Percentiles rank a stretch among this genome's conserved stretches.
phyloP scores from a whole-genome alignment of 176 grass and related monocot genomes.

The Aegilops sharonensis region DNA sequence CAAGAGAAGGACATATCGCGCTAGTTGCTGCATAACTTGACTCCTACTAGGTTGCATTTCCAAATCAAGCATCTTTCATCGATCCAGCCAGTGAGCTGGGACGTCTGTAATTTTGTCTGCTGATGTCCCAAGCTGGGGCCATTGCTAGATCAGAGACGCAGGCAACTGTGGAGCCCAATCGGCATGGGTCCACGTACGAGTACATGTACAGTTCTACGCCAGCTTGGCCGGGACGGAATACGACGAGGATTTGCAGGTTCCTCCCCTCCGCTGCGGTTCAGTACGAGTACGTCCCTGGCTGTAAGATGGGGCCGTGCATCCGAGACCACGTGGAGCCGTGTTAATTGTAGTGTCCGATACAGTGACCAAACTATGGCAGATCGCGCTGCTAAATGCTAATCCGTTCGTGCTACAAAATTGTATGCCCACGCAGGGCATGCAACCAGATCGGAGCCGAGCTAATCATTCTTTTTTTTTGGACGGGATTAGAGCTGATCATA shows the following conservation, averaged over 20 bases:
- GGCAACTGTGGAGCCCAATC: neutral
- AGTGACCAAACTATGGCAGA: neutral
- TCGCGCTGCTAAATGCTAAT: neutral
- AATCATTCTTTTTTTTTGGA: neutral
- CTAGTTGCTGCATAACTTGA: neutral
- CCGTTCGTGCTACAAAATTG: neutral
- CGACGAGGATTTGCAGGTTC: neutral
- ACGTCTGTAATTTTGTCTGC: neutral
- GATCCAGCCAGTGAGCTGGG: neutral
- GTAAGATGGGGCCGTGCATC: neutral
- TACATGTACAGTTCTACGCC: neutral
- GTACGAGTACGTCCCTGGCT: neutral
- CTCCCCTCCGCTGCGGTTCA: neutral
- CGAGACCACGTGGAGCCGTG: neutral
- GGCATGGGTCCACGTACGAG: neutral
- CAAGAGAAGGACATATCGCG: neutral
- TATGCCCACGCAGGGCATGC: too few species aligned
- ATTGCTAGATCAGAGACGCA: constrained; percentile 6
- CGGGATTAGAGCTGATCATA: neutral
- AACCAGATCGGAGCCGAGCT: neutral
- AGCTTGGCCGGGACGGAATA: neutral
- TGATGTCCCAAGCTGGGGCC: neutral
- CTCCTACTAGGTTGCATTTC: neutral
- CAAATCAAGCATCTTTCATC: neutral
- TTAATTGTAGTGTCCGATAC: neutral